Evolutionary conservation across 768 basidiomycete species (phyloP).

Genomic region (Lactarius hatsudake): DNA sequence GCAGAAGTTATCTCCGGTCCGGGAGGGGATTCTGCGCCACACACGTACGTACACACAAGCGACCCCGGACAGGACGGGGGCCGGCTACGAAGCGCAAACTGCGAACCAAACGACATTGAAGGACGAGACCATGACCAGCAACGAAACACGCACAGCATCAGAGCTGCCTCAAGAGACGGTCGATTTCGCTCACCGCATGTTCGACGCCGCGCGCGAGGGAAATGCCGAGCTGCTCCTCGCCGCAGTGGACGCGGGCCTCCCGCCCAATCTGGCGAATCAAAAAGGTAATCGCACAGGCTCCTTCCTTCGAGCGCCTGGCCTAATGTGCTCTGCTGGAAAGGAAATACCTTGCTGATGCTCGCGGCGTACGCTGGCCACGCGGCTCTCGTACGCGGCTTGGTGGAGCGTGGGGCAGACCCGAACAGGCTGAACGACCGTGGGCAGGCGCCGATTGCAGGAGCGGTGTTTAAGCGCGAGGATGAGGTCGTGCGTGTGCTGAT

Average conservation of each 20-base stretch:
- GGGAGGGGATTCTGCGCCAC: too few relatives aligned
- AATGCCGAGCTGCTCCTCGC: constrained; percentile 50
- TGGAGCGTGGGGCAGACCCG: constrained; percentile 59
- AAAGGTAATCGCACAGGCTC: constrained; percentile 42
- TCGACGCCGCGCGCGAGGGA: constrained; percentile 68
- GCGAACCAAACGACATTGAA: too few relatives aligned
- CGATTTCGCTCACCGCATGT: constrained; percentile 63
- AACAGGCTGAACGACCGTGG: constrained; percentile 68
- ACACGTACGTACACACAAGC: too few relatives aligned
- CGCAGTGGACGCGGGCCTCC: constrained; percentile 67
- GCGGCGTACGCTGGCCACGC: constrained; percentile 69
- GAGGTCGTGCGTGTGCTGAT: constrained; percentile 59
- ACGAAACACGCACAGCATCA: not conserved
- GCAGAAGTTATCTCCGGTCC: too few relatives aligned
- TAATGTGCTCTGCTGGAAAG: constrained; percentile 34
- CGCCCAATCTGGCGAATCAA: constrained; percentile 67
- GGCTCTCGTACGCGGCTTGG: constrained; percentile 49
- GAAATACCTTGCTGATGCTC: constrained; percentile 79
- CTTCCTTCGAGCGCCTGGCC: not conserved
- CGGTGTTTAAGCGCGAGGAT: constrained; percentile 70
- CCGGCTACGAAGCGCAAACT: too few relatives aligned
- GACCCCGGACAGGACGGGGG: too few relatives aligned
- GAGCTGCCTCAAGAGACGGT: constrained; percentile 40
- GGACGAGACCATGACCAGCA: not conserved
- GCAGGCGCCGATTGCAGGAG: constrained; percentile 74